Evolutionary conservation across 495 filamentous ascomycete genomes (phyloP), one percentile per base, ranked within the genome.

Genomic region (Trichoderma gamsii): DNA sequence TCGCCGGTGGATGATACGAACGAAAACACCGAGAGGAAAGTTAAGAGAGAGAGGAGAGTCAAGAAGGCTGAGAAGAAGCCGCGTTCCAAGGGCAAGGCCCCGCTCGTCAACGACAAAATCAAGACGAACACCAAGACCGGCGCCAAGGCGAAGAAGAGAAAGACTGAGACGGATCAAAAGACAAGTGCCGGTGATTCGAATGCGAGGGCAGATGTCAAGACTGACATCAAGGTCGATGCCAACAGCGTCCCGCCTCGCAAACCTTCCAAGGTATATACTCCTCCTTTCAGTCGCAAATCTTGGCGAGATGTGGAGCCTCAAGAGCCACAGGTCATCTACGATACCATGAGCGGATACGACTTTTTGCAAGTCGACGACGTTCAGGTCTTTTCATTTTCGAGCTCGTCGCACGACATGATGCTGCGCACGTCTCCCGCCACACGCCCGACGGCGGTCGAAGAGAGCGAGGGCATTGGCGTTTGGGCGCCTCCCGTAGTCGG

Each of bases 261-360:
- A 32, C 56, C 56, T 12, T 27, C 56, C 56, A 61, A 61, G 56
- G 56, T 61, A 61, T 61, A 61, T 32, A 27, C 56, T 61, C 23
- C 56, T 27, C 56, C 56, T 61, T 61, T 61, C 56, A 61, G 27
- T 29, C 56, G 56, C 23, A 61, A 61, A 18, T 11, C 56, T 18
- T 61, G 56, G 56, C 21, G 56, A 27, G 56, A 61, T 32, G 23
- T 29, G 25, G 56, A 61, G 27, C 56, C 56, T 61, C 56, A 61
- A 32, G 56, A 61, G 56, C 56, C 56, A 18, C 56, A 61, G 27
- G 56, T 61, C 56, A 61, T 61, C 56, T 61, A 61, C 56, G 56
- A 61, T 25, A 21, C 27, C 56, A 61, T 32, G 56, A 32, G 56
- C 56, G 56, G 56, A 27, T 29, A 61, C 56, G 13, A 61, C 56